Evolutionary conservation across 306 rosid species (phyloP).

Genomic region (Prosopis cineraria): DNA sequence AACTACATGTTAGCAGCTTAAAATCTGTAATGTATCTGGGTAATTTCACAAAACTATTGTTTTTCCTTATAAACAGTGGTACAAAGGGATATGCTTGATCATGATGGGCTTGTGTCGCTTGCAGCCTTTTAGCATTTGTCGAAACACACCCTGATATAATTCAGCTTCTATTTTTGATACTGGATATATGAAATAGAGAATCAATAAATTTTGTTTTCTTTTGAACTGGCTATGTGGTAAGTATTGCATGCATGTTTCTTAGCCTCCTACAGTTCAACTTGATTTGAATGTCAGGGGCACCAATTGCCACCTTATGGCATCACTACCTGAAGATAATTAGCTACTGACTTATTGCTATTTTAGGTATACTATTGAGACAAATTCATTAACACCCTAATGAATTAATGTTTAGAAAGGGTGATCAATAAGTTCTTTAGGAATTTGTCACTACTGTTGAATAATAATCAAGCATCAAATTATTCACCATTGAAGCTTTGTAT

Average conservation of each 20-base stretch:
- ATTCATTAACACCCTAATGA: background rate
- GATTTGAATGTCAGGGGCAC: background rate
- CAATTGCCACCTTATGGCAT: background rate
- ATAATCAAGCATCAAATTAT: background rate
- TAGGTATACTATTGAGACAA: background rate
- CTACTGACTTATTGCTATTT: background rate
- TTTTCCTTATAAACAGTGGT: background rate
- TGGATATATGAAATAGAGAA: background rate
- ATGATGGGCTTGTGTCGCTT: background rate
- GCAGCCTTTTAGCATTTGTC: background rate
- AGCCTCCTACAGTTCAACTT: background rate
- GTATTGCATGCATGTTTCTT: background rate
- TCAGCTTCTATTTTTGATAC: background rate
- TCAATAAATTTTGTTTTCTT: background rate
- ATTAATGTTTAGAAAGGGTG: background rate
- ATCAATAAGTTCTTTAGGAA: background rate
- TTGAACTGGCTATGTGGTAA: background rate
- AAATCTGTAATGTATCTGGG: background rate
- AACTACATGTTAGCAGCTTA: background rate
- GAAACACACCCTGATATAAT: background rate
- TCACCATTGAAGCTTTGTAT: background rate
- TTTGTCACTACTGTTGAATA: background rate
- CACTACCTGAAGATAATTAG: background rate
- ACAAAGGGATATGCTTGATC: background rate
- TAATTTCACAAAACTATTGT: background rate